Percentiles rank a stretch among this genome's conserved stretches.
These are phyloP conservation scores for Capillidium heterosporum DNA, from an alignment of 371 early-diverging fungal species.

Conservation along the genomic window DNA sequence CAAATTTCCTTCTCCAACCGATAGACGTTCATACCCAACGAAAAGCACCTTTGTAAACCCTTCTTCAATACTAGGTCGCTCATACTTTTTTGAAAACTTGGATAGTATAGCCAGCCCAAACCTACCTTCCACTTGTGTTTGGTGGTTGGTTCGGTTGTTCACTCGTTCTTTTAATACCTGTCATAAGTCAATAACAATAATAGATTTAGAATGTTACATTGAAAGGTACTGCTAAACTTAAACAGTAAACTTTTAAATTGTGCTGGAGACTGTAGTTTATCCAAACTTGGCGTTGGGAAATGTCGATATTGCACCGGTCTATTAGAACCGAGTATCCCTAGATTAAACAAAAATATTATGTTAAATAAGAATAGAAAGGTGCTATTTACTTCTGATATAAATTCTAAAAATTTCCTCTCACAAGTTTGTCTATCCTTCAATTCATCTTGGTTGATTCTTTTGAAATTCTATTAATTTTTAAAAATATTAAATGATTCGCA, in stretches of 20 bases:
- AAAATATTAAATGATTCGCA: no score
- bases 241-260: background rate
- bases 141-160: background rate
- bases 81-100: no score
- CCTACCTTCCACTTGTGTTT: background rate
- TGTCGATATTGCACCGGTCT: background rate
- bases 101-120: background rate
- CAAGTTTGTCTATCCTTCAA: background rate
- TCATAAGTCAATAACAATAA: background rate
- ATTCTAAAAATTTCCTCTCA: background rate
- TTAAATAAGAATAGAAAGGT: no score
- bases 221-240: background rate
- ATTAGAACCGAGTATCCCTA: background rate
- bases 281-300: background rate
- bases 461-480: no score
- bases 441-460: background rate
- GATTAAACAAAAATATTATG: background rate
- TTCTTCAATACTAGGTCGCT: no score
- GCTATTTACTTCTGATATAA: background rate
- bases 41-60: no score
- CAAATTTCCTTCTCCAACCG: no score
- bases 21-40: no score
- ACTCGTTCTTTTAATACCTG: background rate
- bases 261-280: background rate
- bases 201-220: background rate